phyloP scores from a whole-genome alignment of 345 rosid genomes.

The Sisymbrium irio region DNA sequence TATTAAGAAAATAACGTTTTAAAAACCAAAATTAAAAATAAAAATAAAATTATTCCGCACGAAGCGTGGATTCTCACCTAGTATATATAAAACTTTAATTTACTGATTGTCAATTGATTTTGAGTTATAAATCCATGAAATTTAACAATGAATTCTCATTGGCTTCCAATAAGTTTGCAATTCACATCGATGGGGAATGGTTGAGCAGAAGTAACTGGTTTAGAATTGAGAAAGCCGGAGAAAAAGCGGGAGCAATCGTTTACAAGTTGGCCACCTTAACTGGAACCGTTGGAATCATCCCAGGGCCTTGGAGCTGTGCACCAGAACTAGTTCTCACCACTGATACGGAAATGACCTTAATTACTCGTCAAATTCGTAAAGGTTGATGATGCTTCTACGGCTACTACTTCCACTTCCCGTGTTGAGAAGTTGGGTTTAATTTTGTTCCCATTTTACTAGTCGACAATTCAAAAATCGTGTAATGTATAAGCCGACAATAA shows the following conservation, averaged over 20 bases:
- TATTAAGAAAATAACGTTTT: too few relatives aligned
- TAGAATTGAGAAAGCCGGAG: background rate
- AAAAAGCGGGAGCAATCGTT: background rate
- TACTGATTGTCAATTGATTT: too few relatives aligned
- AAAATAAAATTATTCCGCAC: too few relatives aligned
- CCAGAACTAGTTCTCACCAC: constrained; percentile 12
- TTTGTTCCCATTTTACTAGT: constrained; percentile 25
- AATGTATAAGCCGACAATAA: background rate
- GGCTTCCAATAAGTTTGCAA: background rate
- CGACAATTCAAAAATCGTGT: background rate
- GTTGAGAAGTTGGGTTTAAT: constrained; percentile 10
- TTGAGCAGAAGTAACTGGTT: background rate
- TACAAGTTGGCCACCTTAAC: background rate
- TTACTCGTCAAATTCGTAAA: background rate
- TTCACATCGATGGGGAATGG: background rate
- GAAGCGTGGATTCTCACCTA: too few relatives aligned
- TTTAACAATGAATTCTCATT: background rate
- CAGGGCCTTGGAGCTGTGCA: background rate
- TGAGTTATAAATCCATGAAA: too few relatives aligned
- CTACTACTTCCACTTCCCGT: background rate
- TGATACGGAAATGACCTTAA: background rate
- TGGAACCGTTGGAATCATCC: constrained; percentile 3
- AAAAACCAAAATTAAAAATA: too few relatives aligned
- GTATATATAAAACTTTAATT: too few relatives aligned
- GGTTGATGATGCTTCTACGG: background rate